A percentile compares a stretch with the other conserved stretches of the same genome.
Evolutionary conservation across 2,329 filamentous ascomycete genomes (phyloP).

Genomic region (Lachnellula cervina): DNA sequence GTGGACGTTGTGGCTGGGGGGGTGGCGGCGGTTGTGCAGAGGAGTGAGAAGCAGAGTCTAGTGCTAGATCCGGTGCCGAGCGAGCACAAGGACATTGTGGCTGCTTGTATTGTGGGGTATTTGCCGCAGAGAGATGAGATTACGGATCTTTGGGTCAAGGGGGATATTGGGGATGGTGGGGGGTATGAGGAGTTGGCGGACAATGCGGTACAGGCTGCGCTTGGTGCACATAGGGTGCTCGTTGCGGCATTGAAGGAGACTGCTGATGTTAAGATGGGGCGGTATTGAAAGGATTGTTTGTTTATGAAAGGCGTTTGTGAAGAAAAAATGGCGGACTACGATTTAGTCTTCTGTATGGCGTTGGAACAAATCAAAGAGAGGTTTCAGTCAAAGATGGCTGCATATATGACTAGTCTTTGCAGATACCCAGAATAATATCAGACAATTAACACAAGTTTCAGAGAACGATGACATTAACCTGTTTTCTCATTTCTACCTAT

Average conservation of each 20-base stretch:
- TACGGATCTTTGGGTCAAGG: slow-evolving; percentile 92
- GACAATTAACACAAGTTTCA: no score
- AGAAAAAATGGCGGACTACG: not conserved
- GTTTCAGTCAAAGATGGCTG: no score
- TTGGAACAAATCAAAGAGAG: no score
- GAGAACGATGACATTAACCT: no score
- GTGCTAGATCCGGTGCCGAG: slow-evolving; percentile 78
- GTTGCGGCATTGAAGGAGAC: slow-evolving; percentile 57
- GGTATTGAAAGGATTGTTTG: slow-evolving; percentile 11
- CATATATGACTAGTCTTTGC: no score
- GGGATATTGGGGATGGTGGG: slow-evolving; percentile 45
- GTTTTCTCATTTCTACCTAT: no score
- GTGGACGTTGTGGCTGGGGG: slow-evolving; percentile 87
- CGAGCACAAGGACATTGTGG: slow-evolving; percentile 71
- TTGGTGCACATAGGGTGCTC: slow-evolving; percentile 54
- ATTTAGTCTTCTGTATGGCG: not conserved
- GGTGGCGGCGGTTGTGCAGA: slow-evolving; percentile 72
- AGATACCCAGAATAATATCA: no score
- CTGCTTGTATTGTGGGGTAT: slow-evolving; percentile 87
- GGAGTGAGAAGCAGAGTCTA: slow-evolving; percentile 38
- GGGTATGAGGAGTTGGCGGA: slow-evolving; percentile 53
- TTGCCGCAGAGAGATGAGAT: slow-evolving; percentile 83
- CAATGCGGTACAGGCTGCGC: slow-evolving; percentile 58
- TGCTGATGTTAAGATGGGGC: slow-evolving; percentile 35
- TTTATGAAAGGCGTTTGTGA: not conserved